Conservation (phyloP, 306 rosid genomes). For the Trifolium dubium region DNA sequence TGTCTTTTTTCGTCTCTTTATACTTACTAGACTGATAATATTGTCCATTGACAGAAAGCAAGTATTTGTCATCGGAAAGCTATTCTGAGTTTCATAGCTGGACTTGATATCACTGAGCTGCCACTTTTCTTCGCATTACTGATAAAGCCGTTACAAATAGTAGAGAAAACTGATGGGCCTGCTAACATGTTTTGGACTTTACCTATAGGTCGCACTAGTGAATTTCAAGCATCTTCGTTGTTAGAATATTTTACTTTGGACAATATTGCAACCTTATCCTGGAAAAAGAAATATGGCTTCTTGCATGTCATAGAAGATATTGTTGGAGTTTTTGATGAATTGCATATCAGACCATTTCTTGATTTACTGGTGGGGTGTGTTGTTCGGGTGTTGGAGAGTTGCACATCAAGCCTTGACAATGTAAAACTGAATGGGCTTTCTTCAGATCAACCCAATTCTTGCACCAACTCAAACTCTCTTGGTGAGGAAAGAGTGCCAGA, state of each 20-base stretch:
- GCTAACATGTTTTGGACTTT: slow-evolving; percentile 71
- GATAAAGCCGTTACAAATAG: slow-evolving; percentile 79
- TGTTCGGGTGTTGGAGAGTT: slow-evolving; percentile 85
- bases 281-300: slow-evolving; percentile 86
- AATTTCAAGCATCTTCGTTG: slow-evolving; percentile 57
- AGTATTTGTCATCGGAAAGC: slow-evolving; percentile 86
- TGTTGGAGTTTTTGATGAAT: slow-evolving; percentile 82
- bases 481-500: slow-evolving; percentile 44
- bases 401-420: slow-evolving; percentile 59
- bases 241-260: slow-evolving; percentile 68
- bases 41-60: slow-evolving; percentile 60
- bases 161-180: slow-evolving; percentile 57
- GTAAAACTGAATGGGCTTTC: slow-evolving; percentile 48
- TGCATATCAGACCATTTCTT: slow-evolving; percentile 77
- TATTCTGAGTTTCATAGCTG: slow-evolving; percentile 77
- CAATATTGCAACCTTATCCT: slow-evolving; percentile 62
- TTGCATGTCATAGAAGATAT: slow-evolving; percentile 89
- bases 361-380: slow-evolving; percentile 81
- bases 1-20: slow-evolving; percentile 1
- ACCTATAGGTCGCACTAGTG: slow-evolving; percentile 47
- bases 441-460: slow-evolving; percentile 42
- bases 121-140: slow-evolving; percentile 85
- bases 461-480: slow-evolving; percentile 29
- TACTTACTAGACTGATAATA: slow-evolving; percentile 26
- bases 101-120: slow-evolving; percentile 77